phyloP scores from a whole-genome alignment of 2,329 filamentous ascomycete genomes.

The Calonectria multiphialidica region DNA sequence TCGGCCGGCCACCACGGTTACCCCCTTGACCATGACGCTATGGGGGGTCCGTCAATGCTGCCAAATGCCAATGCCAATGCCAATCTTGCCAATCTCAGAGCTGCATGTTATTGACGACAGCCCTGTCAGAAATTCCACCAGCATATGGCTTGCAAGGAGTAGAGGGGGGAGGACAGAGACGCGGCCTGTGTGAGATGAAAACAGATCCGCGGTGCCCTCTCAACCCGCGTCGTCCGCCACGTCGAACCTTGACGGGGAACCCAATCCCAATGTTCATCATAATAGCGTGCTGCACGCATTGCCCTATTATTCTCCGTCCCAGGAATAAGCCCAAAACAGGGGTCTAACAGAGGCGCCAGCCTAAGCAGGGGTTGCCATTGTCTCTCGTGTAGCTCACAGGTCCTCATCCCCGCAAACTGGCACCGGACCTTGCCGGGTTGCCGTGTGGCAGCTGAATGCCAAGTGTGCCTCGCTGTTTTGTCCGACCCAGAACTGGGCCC shows the following conservation, averaged over 20 bases:
- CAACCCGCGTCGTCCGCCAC: not conserved
- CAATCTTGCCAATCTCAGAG: conserved; percentile 8
- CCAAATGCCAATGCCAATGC: conserved; percentile 18
- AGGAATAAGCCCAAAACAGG: not conserved
- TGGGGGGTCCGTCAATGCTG: conserved; percentile 1
- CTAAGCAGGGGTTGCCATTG: conserved; percentile 10
- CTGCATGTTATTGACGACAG: not conserved
- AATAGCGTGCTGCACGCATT: not conserved
- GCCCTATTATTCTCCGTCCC: not conserved
- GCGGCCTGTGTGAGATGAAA: not conserved
- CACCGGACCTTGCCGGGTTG: conserved; percentile 11
- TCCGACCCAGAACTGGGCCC: not conserved
- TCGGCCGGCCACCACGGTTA: not conserved
- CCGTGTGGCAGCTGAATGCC: conserved; percentile 7
- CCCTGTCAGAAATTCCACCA: not conserved
- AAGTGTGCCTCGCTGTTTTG: not conserved
- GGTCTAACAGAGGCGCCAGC: not conserved
- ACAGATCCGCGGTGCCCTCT: not conserved
- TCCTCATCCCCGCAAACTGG: conserved; percentile 8
- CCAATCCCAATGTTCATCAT: not conserved
- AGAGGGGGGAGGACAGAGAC: not conserved
- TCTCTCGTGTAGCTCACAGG: not conserved
- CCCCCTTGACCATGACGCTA: not conserved
- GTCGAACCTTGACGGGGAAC: not conserved
- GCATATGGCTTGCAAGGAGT: not conserved